A percentile compares a stretch with the other conserved stretches of the same genome.
phyloP scores from a whole-genome alignment of 106 monocot genomes.

The Chionographis japonica region DNA sequence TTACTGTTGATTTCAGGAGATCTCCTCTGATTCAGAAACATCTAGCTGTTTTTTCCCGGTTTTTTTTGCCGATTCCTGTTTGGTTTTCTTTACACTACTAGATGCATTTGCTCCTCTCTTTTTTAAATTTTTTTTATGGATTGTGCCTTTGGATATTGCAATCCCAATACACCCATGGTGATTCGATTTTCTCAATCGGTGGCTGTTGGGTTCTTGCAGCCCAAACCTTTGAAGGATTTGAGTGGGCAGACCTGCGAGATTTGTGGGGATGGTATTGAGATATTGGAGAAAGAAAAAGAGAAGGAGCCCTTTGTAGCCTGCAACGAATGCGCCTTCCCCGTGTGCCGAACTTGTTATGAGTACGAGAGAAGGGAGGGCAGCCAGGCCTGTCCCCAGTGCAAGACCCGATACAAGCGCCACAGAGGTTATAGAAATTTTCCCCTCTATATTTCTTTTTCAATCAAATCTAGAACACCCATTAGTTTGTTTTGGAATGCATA shows the following conservation, averaged over 20 bases:
- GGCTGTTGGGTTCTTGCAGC: neutral
- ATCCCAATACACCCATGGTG: too few species aligned
- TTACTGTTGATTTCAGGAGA: too few species aligned
- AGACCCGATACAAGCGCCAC: slow-evolving; percentile 2
- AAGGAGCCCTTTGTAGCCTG: neutral
- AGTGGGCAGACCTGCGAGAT: neutral
- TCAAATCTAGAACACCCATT: neutral
- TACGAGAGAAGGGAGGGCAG: neutral
- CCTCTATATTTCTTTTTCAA: neutral
- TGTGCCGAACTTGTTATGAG: neutral
- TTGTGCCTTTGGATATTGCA: too few species aligned
- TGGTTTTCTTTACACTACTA: too few species aligned
- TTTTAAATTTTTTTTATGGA: too few species aligned
- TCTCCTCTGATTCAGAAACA: too few species aligned
- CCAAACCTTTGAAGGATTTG: neutral
- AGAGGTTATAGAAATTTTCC: neutral
- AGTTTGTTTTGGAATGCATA: neutral
- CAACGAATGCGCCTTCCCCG: slow-evolving; percentile 1
- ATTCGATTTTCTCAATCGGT: neutral
- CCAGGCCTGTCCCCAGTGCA: slow-evolving; percentile 1
- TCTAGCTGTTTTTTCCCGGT: too few species aligned
- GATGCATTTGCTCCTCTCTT: too few species aligned
- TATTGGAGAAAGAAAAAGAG: neutral
- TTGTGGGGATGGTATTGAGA: slow-evolving; percentile 6
- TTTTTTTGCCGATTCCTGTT: too few species aligned